Conservation (phyloP, 345 rosid species). For the Hibiscus trionum region DNA sequence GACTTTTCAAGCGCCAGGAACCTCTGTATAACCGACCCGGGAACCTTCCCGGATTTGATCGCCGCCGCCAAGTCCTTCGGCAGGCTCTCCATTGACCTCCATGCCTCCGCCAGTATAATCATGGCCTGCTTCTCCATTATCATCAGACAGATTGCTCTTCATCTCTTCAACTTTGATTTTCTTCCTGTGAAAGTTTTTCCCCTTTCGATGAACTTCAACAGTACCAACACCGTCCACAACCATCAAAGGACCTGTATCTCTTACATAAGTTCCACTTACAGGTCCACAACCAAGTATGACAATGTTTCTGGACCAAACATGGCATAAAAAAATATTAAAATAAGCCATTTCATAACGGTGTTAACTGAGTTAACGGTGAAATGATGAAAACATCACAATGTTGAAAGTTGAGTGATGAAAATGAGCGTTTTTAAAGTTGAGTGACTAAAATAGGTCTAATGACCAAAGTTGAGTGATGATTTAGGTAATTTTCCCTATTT, state of each 20-base stretch:
- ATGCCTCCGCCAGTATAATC: conserved; percentile 53
- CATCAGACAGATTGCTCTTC: conserved; percentile 38
- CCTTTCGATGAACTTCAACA: conserved; percentile 51
- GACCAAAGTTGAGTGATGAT: no score
- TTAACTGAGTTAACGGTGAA: no score
- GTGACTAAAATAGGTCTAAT: no score
- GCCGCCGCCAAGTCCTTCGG: conserved; percentile 84
- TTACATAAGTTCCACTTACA: conserved; percentile 33
- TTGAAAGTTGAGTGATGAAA: no score
- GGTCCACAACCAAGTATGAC: no score
- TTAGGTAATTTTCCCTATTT: no score
- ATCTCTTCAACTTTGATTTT: conserved; percentile 47
- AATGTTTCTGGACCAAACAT: no score
- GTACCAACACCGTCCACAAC: conserved; percentile 55
- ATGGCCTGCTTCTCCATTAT: conserved; percentile 62
- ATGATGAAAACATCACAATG: no score
- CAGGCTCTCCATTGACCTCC: conserved; percentile 46
- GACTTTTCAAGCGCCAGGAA: conserved; percentile 66
- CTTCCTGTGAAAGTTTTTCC: conserved; percentile 52
- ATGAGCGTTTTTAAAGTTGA: no score
- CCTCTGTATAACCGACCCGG: conserved; percentile 61
- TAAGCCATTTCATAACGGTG: no score
- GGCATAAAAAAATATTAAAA: no score
- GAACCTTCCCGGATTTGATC: conserved; percentile 66
- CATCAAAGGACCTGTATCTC: conserved; percentile 35